A percentile compares a stretch with the other conserved stretches of the same genome.
These are phyloP conservation scores for Guyanaporus albipodus DNA, from an alignment of 768 basidiomycete genomes.

Conservation along the genomic window DNA sequence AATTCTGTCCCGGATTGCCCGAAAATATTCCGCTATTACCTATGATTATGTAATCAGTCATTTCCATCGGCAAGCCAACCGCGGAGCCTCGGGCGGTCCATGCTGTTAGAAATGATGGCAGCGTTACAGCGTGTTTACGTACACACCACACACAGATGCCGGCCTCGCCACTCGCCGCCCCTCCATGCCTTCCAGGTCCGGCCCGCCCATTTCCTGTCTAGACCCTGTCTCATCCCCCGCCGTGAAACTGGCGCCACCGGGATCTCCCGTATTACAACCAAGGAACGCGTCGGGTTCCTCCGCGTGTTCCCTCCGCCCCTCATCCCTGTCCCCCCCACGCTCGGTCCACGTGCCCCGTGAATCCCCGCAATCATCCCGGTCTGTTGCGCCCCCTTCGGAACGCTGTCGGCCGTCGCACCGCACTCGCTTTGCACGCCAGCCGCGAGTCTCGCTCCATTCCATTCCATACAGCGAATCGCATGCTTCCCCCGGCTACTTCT, in stretches of 20 bases:
- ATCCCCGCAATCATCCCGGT: constrained; percentile 3
- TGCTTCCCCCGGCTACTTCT: no score
- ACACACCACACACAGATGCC: constrained; percentile 21
- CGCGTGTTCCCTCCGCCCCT: constrained; percentile 11
- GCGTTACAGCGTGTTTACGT: constrained; percentile 24
- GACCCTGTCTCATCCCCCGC: constrained; percentile 10
- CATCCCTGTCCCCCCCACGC: constrained; percentile 8
- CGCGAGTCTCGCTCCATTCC: no score
- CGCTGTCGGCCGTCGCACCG: no score
- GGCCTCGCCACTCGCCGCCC: constrained; percentile 22
- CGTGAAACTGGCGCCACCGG: constrained; percentile 28
- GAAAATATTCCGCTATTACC: constrained; percentile 31
- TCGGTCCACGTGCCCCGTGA: neutral
- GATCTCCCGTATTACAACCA: constrained; percentile 12
- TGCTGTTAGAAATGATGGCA: constrained; percentile 27
- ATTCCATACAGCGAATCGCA: no score
- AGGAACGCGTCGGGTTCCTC: constrained; percentile 14
- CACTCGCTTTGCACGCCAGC: no score
- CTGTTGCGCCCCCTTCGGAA: no score
- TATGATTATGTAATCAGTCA: constrained; percentile 26
- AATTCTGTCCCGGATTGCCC: constrained; percentile 26
- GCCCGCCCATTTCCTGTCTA: constrained; percentile 12
- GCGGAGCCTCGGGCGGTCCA: constrained; percentile 31
- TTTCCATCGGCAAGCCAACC: constrained; percentile 28
- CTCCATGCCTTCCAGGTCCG: no score